Evolutionary conservation across 73 alveolate species (phyloP).

Genomic region (Uronychia binucleata): DNA sequence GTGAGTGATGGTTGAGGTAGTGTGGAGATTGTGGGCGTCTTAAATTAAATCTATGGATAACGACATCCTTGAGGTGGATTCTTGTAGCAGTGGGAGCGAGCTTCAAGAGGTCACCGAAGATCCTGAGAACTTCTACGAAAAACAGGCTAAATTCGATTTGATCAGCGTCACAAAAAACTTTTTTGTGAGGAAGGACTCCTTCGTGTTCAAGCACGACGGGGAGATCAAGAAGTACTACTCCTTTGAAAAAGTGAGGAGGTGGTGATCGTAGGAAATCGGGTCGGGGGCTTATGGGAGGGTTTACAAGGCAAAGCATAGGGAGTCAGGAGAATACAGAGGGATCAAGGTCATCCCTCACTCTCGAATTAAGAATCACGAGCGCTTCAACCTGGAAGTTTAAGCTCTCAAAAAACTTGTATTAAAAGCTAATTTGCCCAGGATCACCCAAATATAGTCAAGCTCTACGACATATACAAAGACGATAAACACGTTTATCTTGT

Average conservation of each 20-base stretch:
- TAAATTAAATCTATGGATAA: no score
- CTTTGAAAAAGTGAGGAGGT: neutral
- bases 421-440: constrained; percentile 60
- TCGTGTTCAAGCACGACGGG: constrained; percentile 2
- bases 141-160: neutral
- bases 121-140: neutral
- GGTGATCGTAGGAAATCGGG: constrained; percentile 65
- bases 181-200: neutral
- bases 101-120: neutral
- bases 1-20: no score
- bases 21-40: no score
- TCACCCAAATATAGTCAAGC: constrained; percentile 89
- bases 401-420: constrained; percentile 57
- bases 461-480: constrained; percentile 80
- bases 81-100: neutral
- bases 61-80: no score
- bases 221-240: constrained; percentile 7
- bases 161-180: neutral
- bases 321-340: constrained; percentile 75
- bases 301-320: constrained; percentile 73
- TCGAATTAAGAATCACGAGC: constrained; percentile 67
- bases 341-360: constrained; percentile 78
- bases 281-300: constrained; percentile 93
- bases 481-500: constrained; percentile 73
- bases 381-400: constrained; percentile 63